Conservation (phyloP, 73 alveolate genomes). For the Tetrahymena elliotti region DNA sequence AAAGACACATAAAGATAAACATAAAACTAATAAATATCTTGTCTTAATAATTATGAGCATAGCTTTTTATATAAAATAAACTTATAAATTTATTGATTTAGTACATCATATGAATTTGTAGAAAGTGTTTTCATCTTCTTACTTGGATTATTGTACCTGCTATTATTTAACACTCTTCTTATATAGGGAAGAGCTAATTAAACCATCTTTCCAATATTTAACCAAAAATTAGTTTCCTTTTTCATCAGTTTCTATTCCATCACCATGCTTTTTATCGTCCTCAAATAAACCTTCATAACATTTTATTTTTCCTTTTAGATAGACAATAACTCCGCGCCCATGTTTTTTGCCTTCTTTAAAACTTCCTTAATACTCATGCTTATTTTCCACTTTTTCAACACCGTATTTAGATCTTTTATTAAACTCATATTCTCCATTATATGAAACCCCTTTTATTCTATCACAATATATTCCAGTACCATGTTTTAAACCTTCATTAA, state of each 20-base stretch:
- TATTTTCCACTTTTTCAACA: neutral
- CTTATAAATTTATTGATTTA: neutral
- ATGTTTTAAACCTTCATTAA: neutral
- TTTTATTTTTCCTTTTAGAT: neutral
- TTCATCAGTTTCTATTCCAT: neutral
- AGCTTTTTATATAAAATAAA: neutral
- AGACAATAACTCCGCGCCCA: neutral
- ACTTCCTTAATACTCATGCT: neutral
- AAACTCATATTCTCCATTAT: neutral
- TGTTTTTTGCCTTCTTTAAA: neutral
- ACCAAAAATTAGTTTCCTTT: neutral
- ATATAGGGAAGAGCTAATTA: neutral
- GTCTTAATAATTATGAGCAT: neutral
- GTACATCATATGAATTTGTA: neutral
- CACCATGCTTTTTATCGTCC: neutral
- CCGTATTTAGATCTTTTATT: neutral
- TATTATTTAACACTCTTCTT: neutral
- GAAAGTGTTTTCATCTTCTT: neutral
- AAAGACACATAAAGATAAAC: too few species aligned
- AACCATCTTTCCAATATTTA: neutral
- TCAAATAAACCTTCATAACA: neutral
- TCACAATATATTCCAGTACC: neutral
- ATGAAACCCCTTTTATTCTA: neutral
- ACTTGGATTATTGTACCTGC: neutral
- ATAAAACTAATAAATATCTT: too few species aligned